Conservation (phyloP, 495 filamentous ascomycete genomes). For the Penicillium atrosanguineum region DNA sequence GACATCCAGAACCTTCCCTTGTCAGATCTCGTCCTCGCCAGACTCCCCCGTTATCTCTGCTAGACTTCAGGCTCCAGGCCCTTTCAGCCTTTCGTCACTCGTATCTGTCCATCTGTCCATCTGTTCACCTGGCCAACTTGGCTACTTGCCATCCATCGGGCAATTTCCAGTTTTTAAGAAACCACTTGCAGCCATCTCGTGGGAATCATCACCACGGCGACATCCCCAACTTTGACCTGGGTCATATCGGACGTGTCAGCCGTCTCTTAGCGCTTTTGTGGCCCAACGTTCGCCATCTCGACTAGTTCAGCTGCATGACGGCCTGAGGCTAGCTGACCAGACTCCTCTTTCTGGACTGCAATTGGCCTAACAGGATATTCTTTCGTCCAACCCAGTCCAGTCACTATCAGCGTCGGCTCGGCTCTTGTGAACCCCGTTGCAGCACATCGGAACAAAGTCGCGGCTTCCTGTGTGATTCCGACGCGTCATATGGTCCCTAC, state of each 20-base stretch:
- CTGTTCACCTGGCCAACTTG: neutral
- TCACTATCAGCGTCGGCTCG: slow-evolving; percentile 14
- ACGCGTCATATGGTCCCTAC: slow-evolving; percentile 26
- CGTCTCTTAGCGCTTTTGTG: slow-evolving; percentile 22
- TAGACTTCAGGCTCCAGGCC: neutral
- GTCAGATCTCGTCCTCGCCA: neutral
- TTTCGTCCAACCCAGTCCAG: slow-evolving; percentile 6
- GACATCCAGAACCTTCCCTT: slow-evolving; percentile 9
- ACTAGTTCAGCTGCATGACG: slow-evolving; percentile 22
- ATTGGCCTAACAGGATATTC: slow-evolving; percentile 21
- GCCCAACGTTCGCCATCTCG: slow-evolving; percentile 24
- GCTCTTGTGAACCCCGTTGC: slow-evolving; percentile 8
- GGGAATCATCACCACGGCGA: slow-evolving; percentile 13
- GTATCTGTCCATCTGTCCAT: neutral
- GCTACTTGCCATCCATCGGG: neutral
- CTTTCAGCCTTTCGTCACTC: neutral
- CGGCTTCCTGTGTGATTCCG: slow-evolving; percentile 15
- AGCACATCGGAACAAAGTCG: slow-evolving; percentile 1
- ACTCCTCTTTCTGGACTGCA: slow-evolving; percentile 4
- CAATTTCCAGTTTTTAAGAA: neutral
- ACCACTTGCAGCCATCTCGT: slow-evolving; percentile 1
- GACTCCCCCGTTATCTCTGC: neutral
- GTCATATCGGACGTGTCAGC: slow-evolving; percentile 17
- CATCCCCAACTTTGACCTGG: slow-evolving; percentile 10
- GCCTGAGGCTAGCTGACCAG: slow-evolving; percentile 24